These are phyloP conservation scores for Acorus calamus DNA, from an alignment of 106 monocot genomes.

Conservation along the genomic window DNA sequence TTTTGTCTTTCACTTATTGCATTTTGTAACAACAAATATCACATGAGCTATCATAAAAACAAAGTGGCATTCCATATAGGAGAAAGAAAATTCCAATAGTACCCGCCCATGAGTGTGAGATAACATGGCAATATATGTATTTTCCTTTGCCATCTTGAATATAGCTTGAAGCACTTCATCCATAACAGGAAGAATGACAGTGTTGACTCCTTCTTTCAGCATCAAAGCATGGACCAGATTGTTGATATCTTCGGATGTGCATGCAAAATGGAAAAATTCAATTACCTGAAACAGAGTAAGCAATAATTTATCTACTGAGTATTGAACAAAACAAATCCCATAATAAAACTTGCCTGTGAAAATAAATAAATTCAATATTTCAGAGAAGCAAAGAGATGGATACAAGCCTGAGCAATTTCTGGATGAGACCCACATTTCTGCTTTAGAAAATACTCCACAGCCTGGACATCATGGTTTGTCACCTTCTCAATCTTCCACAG, in stretches of 20 bases:
- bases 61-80: too few species aligned
- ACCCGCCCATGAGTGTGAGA: conserved; percentile 99
- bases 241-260: conserved; percentile 98
- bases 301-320: too few species aligned
- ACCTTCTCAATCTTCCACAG: conserved; percentile 67
- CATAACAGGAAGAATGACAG: conserved; percentile 75
- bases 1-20: too few species aligned
- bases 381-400: conserved; percentile 4
- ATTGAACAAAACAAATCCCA: background rate
- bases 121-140: conserved; percentile 69
- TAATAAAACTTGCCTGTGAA: background rate
- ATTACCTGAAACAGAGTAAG: conserved; percentile 65
- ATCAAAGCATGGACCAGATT: conserved; percentile 81
- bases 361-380: background rate
- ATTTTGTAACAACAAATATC: too few species aligned
- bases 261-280: conserved; percentile 97
- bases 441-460: conserved; percentile 87
- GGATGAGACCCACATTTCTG: conserved; percentile 53
- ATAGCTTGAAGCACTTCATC: conserved; percentile 54
- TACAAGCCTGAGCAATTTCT: conserved; percentile 65
- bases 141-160: conserved; percentile 58
- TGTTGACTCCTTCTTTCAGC: conserved; percentile 71
- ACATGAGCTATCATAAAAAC: too few species aligned
- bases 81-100: too few species aligned
- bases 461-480: conserved; percentile 97